Evolutionary conservation across 2,329 filamentous ascomycete species (phyloP), one percentile per base, ranked within the genome.

Genomic region (Blastomyces emzantsi): DNA sequence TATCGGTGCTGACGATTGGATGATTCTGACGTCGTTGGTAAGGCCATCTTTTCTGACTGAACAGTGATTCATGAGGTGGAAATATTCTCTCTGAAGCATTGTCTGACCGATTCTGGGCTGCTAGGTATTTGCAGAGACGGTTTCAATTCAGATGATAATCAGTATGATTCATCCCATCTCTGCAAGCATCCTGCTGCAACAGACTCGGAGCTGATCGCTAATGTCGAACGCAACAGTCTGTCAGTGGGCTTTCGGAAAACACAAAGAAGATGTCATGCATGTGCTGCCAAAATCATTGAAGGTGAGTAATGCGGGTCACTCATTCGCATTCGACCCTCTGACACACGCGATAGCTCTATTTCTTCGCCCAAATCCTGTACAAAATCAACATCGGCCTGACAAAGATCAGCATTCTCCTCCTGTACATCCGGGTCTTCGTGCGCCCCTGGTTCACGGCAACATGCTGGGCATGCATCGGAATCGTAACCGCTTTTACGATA

Each of bases 291-390:
- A 47, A 64, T 43, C 67, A 39, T 52, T 70, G 25, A 66, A 68
- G 67, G 68, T 67, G 36, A 43, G 25, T n/a, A 41, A 22, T 13
- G 17, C 41, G 6, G 41, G 41, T 17, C 41, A 43, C 41, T 43
- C 41, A 43, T 43, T 15, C 41, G 41, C 28, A 9, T 17, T 28
- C n/a, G n/a, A 41, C 30, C 9, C 43, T 33, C 58, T 61, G 6
- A 57, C 17, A 45, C 28, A 19, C 11, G 51, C 39, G 13, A 15
- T 54, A 67, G 68, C 54, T 69, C 22, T 69, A 67, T 45, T 70
- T 68, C 61, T 52, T 70, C 17, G 68, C 69, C 28, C 68, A 71
- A 54, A 65, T 70, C n/a, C 62, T 71, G 28, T 71, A 71, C 62
- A 70, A 70, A 41, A 63, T 70, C 61, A 69, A 65, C 22, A 67